These are phyloP conservation scores for Yamadazyma sp. DNA, from an alignment of 1,139 yeast genomes.

Conservation along the genomic window DNA sequence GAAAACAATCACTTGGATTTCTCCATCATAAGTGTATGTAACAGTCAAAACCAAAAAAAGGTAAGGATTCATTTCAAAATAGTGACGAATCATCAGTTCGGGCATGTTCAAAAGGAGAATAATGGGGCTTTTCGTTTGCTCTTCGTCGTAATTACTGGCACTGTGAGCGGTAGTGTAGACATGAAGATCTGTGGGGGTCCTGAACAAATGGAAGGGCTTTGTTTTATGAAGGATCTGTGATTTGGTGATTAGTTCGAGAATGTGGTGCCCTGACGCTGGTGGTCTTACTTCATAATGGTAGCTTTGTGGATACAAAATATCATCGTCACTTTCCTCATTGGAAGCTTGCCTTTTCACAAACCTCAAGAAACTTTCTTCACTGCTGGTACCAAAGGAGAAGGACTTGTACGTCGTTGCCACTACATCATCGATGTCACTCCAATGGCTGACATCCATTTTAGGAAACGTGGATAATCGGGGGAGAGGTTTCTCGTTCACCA, in stretches of 20 bases:
- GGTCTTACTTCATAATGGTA: not conserved
- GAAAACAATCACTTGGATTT: slow-evolving; percentile 30
- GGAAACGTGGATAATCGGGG: slow-evolving; percentile 57
- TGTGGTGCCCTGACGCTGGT: slow-evolving; percentile 26
- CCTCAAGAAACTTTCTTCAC: slow-evolving; percentile 24
- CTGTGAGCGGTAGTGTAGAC: slow-evolving; percentile 84
- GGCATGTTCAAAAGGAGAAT: slow-evolving; percentile 61
- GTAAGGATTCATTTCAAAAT: slow-evolving; percentile 25
- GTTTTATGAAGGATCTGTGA: slow-evolving; percentile 77
- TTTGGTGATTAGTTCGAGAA: slow-evolving; percentile 69
- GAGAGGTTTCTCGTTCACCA: slow-evolving; percentile 82
- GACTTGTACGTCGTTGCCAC: slow-evolving; percentile 45
- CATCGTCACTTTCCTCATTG: not conserved
- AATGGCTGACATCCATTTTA: slow-evolving; percentile 61
- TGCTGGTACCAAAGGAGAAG: slow-evolving; percentile 15
- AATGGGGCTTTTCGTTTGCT: slow-evolving; percentile 60
- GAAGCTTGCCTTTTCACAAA: slow-evolving; percentile 20
- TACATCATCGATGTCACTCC: slow-evolving; percentile 65
- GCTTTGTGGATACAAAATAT: not conserved
- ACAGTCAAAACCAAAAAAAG: slow-evolving; percentile 30
- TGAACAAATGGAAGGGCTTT: slow-evolving; percentile 85
- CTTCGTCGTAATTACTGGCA: slow-evolving; percentile 54
- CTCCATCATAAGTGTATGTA: slow-evolving; percentile 26
- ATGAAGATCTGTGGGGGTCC: slow-evolving; percentile 37
- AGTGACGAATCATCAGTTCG: slow-evolving; percentile 22